These are phyloP conservation scores for Alternaria arborescens DNA, from an alignment of 2,329 filamentous ascomycete species.

Conservation along the genomic window DNA sequence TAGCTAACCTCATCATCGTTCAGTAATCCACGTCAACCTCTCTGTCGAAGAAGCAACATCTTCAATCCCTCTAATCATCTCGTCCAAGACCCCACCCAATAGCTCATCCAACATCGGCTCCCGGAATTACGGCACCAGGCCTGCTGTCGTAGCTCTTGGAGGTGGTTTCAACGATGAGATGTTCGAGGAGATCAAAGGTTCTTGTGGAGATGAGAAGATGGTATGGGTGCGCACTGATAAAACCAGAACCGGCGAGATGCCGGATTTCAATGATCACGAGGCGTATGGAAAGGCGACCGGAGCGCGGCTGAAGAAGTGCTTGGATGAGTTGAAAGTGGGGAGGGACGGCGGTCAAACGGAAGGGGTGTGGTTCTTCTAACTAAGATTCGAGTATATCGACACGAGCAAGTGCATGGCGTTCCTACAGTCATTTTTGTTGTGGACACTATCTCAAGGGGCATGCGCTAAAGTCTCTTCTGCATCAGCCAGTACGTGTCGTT, in stretches of 20 bases:
- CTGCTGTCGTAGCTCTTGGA: neutral
- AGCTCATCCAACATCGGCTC: neutral
- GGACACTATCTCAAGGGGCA: too few relatives aligned
- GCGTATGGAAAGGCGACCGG: conserved; percentile 17
- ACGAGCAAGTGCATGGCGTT: too few relatives aligned
- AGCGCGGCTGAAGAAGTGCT: conserved; percentile 13
- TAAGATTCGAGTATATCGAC: neutral
- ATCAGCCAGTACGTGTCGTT: too few relatives aligned
- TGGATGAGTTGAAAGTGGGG: conserved; percentile 14
- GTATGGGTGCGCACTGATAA: conserved; percentile 20
- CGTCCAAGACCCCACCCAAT: neutral
- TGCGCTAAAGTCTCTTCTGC: too few relatives aligned
- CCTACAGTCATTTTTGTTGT: too few relatives aligned
- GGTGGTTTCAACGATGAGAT: conserved; percentile 4
- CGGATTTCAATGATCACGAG: conserved; percentile 7
- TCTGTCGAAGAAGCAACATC: conserved; percentile 13
- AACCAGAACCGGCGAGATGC: conserved; percentile 5
- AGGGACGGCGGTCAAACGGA: conserved; percentile 5
- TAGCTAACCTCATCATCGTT: neutral
- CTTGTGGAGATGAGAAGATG: conserved; percentile 11
- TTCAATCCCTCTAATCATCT: conserved; percentile 17
- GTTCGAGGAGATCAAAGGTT: conserved; percentile 1
- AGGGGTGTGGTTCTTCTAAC: conserved; percentile 12
- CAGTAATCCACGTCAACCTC: conserved; percentile 25
- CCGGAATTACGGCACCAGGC: neutral